Evolutionary conservation across 164 flowering plant genomes (phyloP), one percentile per base, ranked within the genome.

Genomic region (Protea cynaroides): DNA sequence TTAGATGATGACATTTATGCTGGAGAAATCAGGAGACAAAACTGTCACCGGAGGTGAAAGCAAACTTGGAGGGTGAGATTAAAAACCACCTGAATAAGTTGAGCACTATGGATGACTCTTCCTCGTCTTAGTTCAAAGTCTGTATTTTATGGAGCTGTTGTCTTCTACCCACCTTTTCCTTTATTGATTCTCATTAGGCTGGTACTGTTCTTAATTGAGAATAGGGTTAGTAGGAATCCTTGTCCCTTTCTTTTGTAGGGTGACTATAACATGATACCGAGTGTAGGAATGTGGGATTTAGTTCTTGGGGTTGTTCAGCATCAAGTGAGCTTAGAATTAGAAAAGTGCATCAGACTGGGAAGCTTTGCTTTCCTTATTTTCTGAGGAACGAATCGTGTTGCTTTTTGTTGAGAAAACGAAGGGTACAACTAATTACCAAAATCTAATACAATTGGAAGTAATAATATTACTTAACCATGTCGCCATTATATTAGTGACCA

Each of bases 1-100:
- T 13, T 83, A 86, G 81, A 72, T 73, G 75, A 92, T 90, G 96
- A 88, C 84, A 34, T 61, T 82, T 3, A 78, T 82, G 80, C 77
- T 92, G 69, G 84, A 85, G 72, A 79, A 76, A 51, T 77, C 96
- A 0, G 91, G 93, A 11, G 76, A 81, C 61, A 78, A 78, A 69
- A 52, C 74, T 92, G 44, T 80, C 94, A 8, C 79, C 84, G 0
- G 92, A 81, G 65, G 84, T 74, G 72, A 84, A 71, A 69, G 80
- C 82, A 7, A 86, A 83, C 57, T 68, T 92, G 69, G 89, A 86
- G 70, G 63, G 59, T 46, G 92, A 84, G 65, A 84, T 92, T 21
- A 75, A 77, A 56, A 74, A 74, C 65, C 85, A 90, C 18, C 69
- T 92, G 70, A 74, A 80, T 63, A 90, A 86, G 82, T 79, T 92